Evolutionary conservation across 2,329 filamentous ascomycete species (phyloP).

Genomic region (Phialemoniopsis sp.): DNA sequence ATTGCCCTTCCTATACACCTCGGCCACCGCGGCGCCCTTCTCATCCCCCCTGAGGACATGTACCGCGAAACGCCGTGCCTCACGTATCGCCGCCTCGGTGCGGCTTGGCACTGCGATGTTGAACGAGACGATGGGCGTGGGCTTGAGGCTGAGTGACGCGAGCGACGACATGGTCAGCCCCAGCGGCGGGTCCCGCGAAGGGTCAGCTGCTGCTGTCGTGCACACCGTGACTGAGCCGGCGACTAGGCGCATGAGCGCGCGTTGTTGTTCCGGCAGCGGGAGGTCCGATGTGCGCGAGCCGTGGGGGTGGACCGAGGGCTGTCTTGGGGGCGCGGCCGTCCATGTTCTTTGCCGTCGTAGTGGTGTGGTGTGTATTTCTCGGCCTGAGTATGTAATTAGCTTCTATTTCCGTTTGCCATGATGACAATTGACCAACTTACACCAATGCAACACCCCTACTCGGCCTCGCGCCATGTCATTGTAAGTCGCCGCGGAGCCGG

Average conservation of each 20-base stretch:
- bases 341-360: constrained; percentile 15
- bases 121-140: constrained; percentile 49
- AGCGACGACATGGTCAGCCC: constrained; percentile 60
- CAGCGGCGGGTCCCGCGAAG: constrained; percentile 19
- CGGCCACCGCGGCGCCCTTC: constrained; percentile 43
- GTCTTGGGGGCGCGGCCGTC: constrained; percentile 21
- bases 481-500: background rate
- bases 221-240: constrained; percentile 53
- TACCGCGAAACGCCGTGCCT: constrained; percentile 45
- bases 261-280: constrained; percentile 41
- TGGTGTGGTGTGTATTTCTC: background rate
- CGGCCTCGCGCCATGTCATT: too few species aligned
- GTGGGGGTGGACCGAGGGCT: constrained; percentile 29
- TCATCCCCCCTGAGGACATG: constrained; percentile 46
- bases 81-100: constrained; percentile 46
- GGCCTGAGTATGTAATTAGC: background rate
- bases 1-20: constrained; percentile 48
- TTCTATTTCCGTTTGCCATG: too few species aligned
- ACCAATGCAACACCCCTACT: too few species aligned
- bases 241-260: constrained; percentile 48
- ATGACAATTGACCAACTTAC: too few species aligned
- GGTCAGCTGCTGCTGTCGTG: constrained; percentile 21
- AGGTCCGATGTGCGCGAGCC: constrained; percentile 10
- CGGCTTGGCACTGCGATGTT: constrained; percentile 53
- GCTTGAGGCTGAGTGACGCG: constrained; percentile 48